Evolutionary conservation across 2,329 filamentous ascomycete species (phyloP), one percentile per base, ranked within the genome.

Genomic region (Clathrospora elynae): DNA sequence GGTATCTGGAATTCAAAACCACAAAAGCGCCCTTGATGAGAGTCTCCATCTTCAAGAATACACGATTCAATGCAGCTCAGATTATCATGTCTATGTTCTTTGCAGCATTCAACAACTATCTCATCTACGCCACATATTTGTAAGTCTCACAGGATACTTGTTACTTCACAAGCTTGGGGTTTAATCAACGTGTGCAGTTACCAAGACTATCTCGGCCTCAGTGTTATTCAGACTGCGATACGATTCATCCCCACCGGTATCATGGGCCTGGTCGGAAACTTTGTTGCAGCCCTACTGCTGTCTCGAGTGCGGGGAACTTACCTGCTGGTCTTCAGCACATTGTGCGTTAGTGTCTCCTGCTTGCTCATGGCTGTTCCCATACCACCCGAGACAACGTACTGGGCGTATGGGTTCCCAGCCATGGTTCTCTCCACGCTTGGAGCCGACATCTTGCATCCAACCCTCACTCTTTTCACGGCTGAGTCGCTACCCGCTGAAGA

Each of bases 71-170:
- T 22, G 79, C 82, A 5, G 83, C 82, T 11, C 82, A 87, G 73
- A 60, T 78, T 20, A 81, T 85, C 54, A 86, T 87, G 78, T 75
- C 75, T 0, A 65, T 87, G 2, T 87, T 87, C 70, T 87, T 85
- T 57, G 78, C 79, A 12, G 74, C 77, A 2, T 88, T 88, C 71
- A 87, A 85, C 69, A 84, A 84, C 63, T 86, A 78, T 53, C 70
- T 87, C 25, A 74, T 88, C 47, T 86, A 79, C 55, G 79, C 83
- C 1, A 88, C 85, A 4, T 88, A 85, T 66, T 86, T 81, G 65
- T n/a, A n/a, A n/a, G n/a, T n/a, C n/a, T n/a, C n/a, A n/a, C n/a
- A n/a, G n/a, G n/a, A n/a, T n/a, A n/a, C n/a, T n/a, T n/a, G n/a
- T n/a, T n/a, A n/a, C n/a, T n/a, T n/a, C n/a, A n/a, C n/a, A n/a